phyloP scores from a whole-genome alignment of 2,329 filamentous ascomycete species.

The Calonectria ilicicola region DNA sequence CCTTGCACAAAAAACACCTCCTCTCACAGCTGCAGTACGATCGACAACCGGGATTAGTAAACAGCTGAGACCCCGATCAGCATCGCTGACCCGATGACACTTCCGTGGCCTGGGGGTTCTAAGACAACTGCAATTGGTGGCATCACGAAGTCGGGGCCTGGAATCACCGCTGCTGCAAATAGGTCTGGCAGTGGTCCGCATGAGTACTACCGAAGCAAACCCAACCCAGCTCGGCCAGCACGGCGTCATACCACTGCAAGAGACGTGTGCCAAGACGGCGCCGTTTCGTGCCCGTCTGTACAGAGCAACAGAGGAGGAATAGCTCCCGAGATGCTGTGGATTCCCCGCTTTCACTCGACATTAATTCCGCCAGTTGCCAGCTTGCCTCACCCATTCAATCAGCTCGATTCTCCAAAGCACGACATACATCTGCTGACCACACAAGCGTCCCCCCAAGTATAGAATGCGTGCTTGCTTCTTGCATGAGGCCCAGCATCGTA shows the following conservation, averaged over 20 bases:
- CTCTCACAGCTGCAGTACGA: conserved; percentile 7
- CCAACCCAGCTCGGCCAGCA: not conserved
- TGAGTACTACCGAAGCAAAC: not conserved
- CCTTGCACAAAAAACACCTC: not conserved
- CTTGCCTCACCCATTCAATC: not conserved
- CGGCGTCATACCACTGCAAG: not conserved
- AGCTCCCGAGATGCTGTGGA: not conserved
- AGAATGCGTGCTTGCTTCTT: not conserved
- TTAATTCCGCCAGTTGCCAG: conserved; percentile 1
- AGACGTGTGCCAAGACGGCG: not conserved
- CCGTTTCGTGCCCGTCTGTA: not conserved
- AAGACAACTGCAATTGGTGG: not conserved
- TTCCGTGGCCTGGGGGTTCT: not conserved
- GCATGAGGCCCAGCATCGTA: not conserved
- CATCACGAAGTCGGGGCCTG: not conserved
- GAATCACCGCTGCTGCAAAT: conserved; percentile 4
- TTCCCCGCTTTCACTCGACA: conserved; percentile 10
- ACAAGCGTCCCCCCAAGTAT: not conserved
- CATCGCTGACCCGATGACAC: not conserved
- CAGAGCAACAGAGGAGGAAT: not conserved
- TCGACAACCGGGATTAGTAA: conserved; percentile 10
- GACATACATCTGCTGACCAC: conserved; percentile 20
- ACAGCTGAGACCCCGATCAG: conserved; percentile 16
- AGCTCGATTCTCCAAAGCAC: not conserved
- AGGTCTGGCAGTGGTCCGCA: not conserved